These are phyloP conservation scores for Millerago galiae DNA, from an alignment of 805 yeast species.

Conservation along the genomic window DNA sequence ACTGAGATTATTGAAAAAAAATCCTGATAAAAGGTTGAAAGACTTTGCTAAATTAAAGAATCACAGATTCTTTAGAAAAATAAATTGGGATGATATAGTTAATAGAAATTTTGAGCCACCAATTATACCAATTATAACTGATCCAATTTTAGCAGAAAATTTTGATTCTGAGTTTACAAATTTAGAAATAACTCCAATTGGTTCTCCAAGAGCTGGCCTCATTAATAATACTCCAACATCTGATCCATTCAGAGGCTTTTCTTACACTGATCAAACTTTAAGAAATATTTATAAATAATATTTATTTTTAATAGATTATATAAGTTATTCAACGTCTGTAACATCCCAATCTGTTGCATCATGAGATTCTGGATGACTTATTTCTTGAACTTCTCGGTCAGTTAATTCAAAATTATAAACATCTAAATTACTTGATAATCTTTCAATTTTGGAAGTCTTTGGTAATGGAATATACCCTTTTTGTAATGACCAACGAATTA, in stretches of 20 bases:
- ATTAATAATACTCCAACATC: neutral
- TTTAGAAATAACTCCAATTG: conserved; percentile 40
- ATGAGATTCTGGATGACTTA: conserved; percentile 50
- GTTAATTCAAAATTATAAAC: conserved; percentile 39
- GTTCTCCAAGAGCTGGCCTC: conserved; percentile 15
- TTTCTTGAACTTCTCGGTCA: conserved; percentile 31
- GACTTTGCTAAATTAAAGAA: conserved; percentile 53
- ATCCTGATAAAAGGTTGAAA: conserved; percentile 56
- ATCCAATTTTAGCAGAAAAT: conserved; percentile 79
- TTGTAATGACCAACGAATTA: conserved; percentile 52
- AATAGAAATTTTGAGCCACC: conserved; percentile 54
- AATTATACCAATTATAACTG: conserved; percentile 72
- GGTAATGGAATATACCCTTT: conserved; percentile 54
- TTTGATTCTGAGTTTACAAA: conserved; percentile 75
- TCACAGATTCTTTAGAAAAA: conserved; percentile 71
- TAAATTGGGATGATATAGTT: conserved; percentile 61
- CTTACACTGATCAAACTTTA: conserved; percentile 30
- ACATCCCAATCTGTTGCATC: conserved; percentile 73
- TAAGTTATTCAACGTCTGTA: conserved; percentile 2
- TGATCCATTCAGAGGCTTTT: conserved; percentile 37
- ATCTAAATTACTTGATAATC: conserved; percentile 35
- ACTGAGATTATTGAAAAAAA: conserved; percentile 58
- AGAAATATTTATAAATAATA: conserved; percentile 15
- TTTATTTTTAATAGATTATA: neutral
- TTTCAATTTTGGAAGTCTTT: conserved; percentile 31